Percentiles rank a stretch among this genome's conserved stretches.
These are phyloP conservation scores for Zoysia pacifica DNA, from an alignment of 176 grass and related monocot species.

Conservation along the genomic window DNA sequence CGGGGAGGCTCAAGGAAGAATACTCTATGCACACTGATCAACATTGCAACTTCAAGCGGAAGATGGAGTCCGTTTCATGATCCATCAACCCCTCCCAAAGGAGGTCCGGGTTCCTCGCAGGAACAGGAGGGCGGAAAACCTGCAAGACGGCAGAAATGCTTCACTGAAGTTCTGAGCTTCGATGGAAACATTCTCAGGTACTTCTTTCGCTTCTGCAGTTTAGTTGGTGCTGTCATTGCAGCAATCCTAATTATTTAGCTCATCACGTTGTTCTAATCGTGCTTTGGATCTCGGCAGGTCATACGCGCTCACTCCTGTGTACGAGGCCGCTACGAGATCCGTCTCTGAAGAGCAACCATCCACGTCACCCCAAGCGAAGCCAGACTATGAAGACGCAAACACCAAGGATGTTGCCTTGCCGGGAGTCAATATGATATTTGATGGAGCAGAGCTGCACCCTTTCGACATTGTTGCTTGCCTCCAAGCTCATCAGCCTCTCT, in stretches of 20 bases:
- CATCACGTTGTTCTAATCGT: background rate
- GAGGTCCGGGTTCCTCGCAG: slow-evolving; percentile 34
- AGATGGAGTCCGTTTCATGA: slow-evolving; percentile 77
- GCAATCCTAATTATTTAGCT: background rate
- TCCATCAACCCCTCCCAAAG: slow-evolving; percentile 41
- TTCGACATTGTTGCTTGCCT: slow-evolving; percentile 89
- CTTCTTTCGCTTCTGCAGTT: background rate
- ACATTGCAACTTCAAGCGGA: slow-evolving; percentile 57
- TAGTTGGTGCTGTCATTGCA: background rate
- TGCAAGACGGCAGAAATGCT: slow-evolving; percentile 56
- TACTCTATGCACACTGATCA: slow-evolving; percentile 58
- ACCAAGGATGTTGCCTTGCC: slow-evolving; percentile 80
- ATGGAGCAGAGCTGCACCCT: slow-evolving; percentile 66
- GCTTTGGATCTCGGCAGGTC: slow-evolving; percentile 43
- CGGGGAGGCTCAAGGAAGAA: slow-evolving; percentile 57
- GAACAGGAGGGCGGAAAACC: slow-evolving; percentile 61
- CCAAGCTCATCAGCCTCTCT: slow-evolving; percentile 81
- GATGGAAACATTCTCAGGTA: slow-evolving; percentile 94
- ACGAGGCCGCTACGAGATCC: slow-evolving; percentile 65
- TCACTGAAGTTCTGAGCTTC: slow-evolving; percentile 88
- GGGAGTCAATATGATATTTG: slow-evolving; percentile 90
- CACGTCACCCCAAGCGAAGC: slow-evolving; percentile 33
- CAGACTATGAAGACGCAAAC: slow-evolving; percentile 73
- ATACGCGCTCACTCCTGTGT: slow-evolving; percentile 68
- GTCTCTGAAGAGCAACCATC: slow-evolving; percentile 62